phyloP scores from a whole-genome alignment of 2,329 filamentous ascomycete species.

The Talaromyces atroroseus region DNA sequence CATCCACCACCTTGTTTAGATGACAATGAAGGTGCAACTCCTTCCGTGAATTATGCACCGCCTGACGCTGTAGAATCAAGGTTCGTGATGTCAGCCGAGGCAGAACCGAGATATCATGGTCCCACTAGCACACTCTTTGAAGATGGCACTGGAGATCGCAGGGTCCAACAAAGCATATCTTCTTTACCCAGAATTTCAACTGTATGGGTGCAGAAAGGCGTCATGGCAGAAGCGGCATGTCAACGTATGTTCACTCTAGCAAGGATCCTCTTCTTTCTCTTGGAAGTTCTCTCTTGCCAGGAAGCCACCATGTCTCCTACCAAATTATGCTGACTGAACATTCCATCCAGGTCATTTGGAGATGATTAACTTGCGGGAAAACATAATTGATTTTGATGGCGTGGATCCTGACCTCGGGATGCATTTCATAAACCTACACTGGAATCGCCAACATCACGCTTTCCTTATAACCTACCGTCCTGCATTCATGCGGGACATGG shows the following conservation, averaged over 20 bases:
- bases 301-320: background rate
- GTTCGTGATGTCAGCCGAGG: conserved; percentile 38
- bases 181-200: conserved; percentile 14
- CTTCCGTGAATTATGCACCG: background rate
- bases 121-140: conserved; percentile 48
- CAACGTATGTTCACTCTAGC: conserved; percentile 29
- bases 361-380: conserved; percentile 40
- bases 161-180: conserved; percentile 13
- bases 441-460: conserved; percentile 51
- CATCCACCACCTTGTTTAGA: background rate
- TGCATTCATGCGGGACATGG: conserved; percentile 49
- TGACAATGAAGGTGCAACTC: background rate
- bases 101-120: conserved; percentile 45
- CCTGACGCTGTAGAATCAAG: conserved; percentile 21
- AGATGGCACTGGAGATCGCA: conserved; percentile 23
- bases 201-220: conserved; percentile 34
- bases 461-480: conserved; percentile 48
- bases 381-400: conserved; percentile 52
- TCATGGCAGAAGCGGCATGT: conserved; percentile 45
- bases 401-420: conserved; percentile 49
- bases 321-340: background rate
- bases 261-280: background rate
- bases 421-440: conserved; percentile 48
- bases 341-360: conserved; percentile 41
- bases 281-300: background rate